Base-by-base conservation (phyloP, 1,139 yeast species). In the Geotrichum bryndzae region DNA sequence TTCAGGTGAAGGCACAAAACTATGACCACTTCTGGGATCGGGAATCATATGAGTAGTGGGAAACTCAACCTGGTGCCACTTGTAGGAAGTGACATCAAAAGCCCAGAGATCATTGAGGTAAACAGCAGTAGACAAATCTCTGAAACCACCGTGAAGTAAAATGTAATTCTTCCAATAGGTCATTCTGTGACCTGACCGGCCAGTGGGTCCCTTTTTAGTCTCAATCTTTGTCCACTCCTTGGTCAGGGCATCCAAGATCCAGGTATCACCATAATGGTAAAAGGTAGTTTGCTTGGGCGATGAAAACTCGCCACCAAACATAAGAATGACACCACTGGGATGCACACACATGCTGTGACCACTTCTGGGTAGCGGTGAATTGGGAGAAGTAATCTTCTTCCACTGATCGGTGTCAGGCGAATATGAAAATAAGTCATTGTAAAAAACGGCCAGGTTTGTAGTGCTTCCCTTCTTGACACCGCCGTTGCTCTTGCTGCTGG, bases 251-350 rank as follows among this genome's bases (percentile, higher is more conserved):
- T 94, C 98, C 64, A 94, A 77, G 60, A 92, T 80, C 98, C 98
- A 94, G 2, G 97, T 88, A 71, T 94, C 99, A 23, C 97, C 95
- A 73, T 90, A 94, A 74, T 94, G 99, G 74, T 94, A 95, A 74
- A 94, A 94, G 0, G 97, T 90, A 58, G 91, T 86, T 74, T 94
- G 99, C 71, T 92, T 94, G 1, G 98, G 98, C 7, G 96, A 89
- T 1, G 97, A 90, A 69, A 94, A 94, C 74, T 94, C 99, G 67
- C 99, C 99, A 59, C 98, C 99, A 77, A 90, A 94, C 80, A 94
- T 76, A 64, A 94, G 76, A 31, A 90, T 82, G 0, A 91, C 77
- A 8, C 98, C 98, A 1, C 92, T 85, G 1, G 97, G 96, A 73
- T 94, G 98, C 0, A 90, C 87, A 67, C 94, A 87, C 91, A 91